Conservation (phyloP, 2,329 filamentous ascomycete species). For the Ustulina deusta region DNA sequence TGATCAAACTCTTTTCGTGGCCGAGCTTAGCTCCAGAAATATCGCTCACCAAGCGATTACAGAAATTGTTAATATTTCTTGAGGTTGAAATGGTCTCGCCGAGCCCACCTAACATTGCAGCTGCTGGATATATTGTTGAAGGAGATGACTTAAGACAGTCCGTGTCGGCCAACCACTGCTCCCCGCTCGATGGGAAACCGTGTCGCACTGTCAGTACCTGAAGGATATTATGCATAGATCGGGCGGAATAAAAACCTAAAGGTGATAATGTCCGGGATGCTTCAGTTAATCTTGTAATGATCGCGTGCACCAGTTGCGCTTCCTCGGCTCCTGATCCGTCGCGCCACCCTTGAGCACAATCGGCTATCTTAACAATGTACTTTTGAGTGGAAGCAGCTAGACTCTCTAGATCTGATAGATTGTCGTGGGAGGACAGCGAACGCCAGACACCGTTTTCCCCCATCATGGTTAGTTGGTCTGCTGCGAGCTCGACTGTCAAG, state of each 20-base stretch:
- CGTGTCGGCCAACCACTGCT: conserved; percentile 61
- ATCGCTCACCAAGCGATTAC: conserved; percentile 71
- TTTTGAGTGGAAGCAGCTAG: conserved; percentile 58
- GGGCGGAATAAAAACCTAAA: conserved; percentile 64
- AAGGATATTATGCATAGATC: conserved; percentile 64
- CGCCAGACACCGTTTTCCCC: conserved; percentile 62
- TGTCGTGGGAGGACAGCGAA: conserved; percentile 53
- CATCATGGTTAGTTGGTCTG: conserved; percentile 65
- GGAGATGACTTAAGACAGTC: conserved; percentile 62
- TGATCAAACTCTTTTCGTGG: conserved; percentile 59
- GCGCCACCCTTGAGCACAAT: conserved; percentile 55
- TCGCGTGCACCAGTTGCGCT: conserved; percentile 54
- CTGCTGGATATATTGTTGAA: conserved; percentile 60
- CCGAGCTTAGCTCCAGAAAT: conserved; percentile 62
- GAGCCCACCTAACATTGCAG: conserved; percentile 65
- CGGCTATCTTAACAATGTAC: conserved; percentile 53
- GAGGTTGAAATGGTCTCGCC: conserved; percentile 63
- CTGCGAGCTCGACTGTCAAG: conserved; percentile 63
- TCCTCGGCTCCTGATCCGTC: conserved; percentile 50
- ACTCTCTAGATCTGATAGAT: conserved; percentile 56
- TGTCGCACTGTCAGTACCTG: conserved; percentile 61
- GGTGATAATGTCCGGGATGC: conserved; percentile 58
- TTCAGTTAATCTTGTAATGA: conserved; percentile 60
- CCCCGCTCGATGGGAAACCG: conserved; percentile 59
- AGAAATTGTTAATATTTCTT: conserved; percentile 63